These are phyloP conservation scores for Apostasia ramifera DNA, from an alignment of 106 monocot species.

Conservation along the genomic window DNA sequence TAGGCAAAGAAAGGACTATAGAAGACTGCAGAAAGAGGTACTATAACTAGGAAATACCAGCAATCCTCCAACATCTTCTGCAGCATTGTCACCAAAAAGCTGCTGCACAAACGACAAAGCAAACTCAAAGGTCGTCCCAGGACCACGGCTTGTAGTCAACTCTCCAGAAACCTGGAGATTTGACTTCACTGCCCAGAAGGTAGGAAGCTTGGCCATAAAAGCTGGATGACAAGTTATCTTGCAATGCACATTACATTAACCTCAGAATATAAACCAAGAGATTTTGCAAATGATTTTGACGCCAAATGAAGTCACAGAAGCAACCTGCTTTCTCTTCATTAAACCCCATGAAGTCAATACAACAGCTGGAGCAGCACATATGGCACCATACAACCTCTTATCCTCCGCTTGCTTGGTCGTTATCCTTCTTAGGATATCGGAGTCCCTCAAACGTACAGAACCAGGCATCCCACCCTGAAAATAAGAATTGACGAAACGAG, in stretches of 20 bases:
- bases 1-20: too few species aligned
- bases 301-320: not conserved
- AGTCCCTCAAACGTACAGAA: slow-evolving; percentile 71
- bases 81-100: slow-evolving; percentile 56
- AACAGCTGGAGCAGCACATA: slow-evolving; percentile 94
- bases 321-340: slow-evolving; percentile 72
- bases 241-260: slow-evolving; percentile 13
- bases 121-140: slow-evolving; percentile 87
- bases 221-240: slow-evolving; percentile 94
- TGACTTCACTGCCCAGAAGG: slow-evolving; percentile 73
- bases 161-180: slow-evolving; percentile 84
- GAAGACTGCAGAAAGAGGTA: not conserved
- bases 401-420: slow-evolving; percentile 67
- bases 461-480: slow-evolving; percentile 96
- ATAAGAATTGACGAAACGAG: not conserved
- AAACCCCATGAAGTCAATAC: slow-evolving; percentile 81
- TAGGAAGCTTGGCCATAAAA: slow-evolving; percentile 75
- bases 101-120: slow-evolving; percentile 84
- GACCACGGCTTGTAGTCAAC: slow-evolving; percentile 93
- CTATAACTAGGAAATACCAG: slow-evolving; percentile 31
- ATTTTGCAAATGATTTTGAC: not conserved
- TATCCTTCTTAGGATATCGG: slow-evolving; percentile 49
- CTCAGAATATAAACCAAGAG: not conserved
- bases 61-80: slow-evolving; percentile 51
- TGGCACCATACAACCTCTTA: slow-evolving; percentile 86